Percentiles rank a stretch among this genome's conserved stretches.
These are phyloP conservation scores for Paxillus involutus DNA, from an alignment of 768 basidiomycete genomes.

Conservation along the genomic window DNA sequence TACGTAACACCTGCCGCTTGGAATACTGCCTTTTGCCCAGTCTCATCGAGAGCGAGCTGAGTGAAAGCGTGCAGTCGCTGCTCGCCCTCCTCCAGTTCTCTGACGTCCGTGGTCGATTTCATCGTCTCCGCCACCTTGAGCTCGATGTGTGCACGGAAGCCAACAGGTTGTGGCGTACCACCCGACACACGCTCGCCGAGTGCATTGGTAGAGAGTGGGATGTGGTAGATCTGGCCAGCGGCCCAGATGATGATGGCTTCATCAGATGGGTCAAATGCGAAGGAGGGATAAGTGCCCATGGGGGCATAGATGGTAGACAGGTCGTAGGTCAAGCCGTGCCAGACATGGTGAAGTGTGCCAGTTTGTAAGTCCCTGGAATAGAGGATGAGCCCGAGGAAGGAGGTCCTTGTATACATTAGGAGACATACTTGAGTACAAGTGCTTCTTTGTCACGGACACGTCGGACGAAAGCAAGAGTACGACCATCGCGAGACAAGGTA, in stretches of 20 bases:
- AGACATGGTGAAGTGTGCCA: constrained; percentile 62
- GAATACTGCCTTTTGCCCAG: constrained; percentile 56
- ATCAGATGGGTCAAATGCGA: constrained; percentile 47
- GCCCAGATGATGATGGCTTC: constrained; percentile 66
- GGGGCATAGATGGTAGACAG: constrained; percentile 63
- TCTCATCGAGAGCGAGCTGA: constrained; percentile 56
- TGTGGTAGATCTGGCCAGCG: constrained; percentile 63
- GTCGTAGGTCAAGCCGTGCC: constrained; percentile 72
- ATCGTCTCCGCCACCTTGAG: constrained; percentile 63
- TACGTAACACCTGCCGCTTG: constrained; percentile 58
- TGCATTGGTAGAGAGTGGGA: constrained; percentile 44
- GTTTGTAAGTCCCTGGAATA: constrained; percentile 58
- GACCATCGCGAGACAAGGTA: constrained; percentile 64
- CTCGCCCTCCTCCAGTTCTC: constrained; percentile 50
- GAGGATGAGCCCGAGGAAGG: neutral
- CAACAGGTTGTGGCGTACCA: constrained; percentile 47
- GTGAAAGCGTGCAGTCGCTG: constrained; percentile 64
- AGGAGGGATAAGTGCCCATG: constrained; percentile 80
- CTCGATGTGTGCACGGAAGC: constrained; percentile 63
- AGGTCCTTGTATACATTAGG: neutral
- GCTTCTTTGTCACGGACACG: constrained; percentile 73
- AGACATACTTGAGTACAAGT: constrained; percentile 63
- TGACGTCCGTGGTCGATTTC: constrained; percentile 47
- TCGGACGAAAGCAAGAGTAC: constrained; percentile 73
- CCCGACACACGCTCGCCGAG: constrained; percentile 48